Evolutionary conservation across 192 early-diverging fungal species (phyloP).

Genomic region (Coemansia sp.): DNA sequence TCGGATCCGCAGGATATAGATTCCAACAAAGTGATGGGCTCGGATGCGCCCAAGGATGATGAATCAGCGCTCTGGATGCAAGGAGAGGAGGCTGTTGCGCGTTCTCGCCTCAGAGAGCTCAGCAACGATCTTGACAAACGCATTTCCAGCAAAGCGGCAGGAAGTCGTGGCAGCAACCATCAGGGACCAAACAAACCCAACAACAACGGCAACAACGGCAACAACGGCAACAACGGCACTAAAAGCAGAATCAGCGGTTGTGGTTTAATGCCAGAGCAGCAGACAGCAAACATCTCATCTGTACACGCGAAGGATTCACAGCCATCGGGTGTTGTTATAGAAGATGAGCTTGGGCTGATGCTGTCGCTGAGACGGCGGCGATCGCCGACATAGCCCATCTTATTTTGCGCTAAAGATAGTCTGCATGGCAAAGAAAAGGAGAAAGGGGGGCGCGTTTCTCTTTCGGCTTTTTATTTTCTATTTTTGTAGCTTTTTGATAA

Average conservation of each 20-base stretch:
- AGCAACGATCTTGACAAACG: slow-evolving; percentile 11
- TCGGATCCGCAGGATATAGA: background rate
- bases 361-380: slow-evolving; percentile 29
- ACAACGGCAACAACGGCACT: background rate
- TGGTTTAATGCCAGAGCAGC: background rate
- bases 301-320: background rate
- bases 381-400: slow-evolving; percentile 5
- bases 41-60: background rate
- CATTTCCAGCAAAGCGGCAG: background rate
- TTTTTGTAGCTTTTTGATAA: too few relatives aligned
- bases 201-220: background rate
- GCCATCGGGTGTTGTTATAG: background rate
- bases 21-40: background rate
- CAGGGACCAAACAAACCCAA: background rate
- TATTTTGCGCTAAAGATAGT: too few relatives aligned
- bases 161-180: background rate
- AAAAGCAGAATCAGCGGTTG: background rate
- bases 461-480: too few relatives aligned
- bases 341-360: slow-evolving; percentile 40
- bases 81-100: background rate
- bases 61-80: background rate
- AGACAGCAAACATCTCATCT: background rate
- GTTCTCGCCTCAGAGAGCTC: slow-evolving; percentile 13
- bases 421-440: slow-evolving; percentile 4
- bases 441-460: background rate